Evolutionary conservation across 495 filamentous ascomycete genomes (phyloP).

Genomic region (Penicillium salamii): DNA sequence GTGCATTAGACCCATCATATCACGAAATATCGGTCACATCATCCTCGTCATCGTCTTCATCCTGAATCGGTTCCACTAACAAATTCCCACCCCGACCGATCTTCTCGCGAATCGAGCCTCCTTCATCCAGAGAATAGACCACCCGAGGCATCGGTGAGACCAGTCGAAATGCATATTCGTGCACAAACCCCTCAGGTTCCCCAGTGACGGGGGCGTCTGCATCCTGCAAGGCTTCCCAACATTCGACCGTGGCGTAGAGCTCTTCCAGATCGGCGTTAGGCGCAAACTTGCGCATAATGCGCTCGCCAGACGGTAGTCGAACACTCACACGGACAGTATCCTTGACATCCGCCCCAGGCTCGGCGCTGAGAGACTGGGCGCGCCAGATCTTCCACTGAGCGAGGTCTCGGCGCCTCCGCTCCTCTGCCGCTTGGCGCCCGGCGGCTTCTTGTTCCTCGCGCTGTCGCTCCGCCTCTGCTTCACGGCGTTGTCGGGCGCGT

Average conservation of each 20-base stretch:
- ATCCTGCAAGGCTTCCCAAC: slow-evolving; percentile 62
- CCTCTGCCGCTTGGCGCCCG: slow-evolving; percentile 62
- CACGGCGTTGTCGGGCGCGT: slow-evolving; percentile 66
- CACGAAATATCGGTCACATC: slow-evolving; percentile 11
- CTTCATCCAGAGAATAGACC: slow-evolving; percentile 65
- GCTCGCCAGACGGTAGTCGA: slow-evolving; percentile 67
- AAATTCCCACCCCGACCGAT: slow-evolving; percentile 85
- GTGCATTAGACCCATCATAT: neutral
- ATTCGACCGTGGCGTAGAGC: slow-evolving; percentile 95
- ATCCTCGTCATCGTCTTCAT: slow-evolving; percentile 52
- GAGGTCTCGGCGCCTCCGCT: slow-evolving; percentile 53
- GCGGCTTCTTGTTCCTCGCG: slow-evolving; percentile 59
- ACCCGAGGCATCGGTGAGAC: slow-evolving; percentile 79
- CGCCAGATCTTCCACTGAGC: slow-evolving; percentile 82
- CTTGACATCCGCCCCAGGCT: slow-evolving; percentile 63
- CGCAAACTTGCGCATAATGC: slow-evolving; percentile 72
- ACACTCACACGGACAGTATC: slow-evolving; percentile 78
- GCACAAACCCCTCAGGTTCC: slow-evolving; percentile 67
- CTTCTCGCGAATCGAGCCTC: slow-evolving; percentile 61
- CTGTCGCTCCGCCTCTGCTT: slow-evolving; percentile 67
- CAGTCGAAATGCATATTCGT: slow-evolving; percentile 77
- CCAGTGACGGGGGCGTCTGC: slow-evolving; percentile 22
- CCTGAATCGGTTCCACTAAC: slow-evolving; percentile 70
- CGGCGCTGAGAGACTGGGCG: slow-evolving; percentile 58
- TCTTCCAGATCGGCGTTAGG: slow-evolving; percentile 71